These are phyloP conservation scores for Telopea speciosissima DNA, from an alignment of 177 flowering plant genomes.

Conservation along the genomic window DNA sequence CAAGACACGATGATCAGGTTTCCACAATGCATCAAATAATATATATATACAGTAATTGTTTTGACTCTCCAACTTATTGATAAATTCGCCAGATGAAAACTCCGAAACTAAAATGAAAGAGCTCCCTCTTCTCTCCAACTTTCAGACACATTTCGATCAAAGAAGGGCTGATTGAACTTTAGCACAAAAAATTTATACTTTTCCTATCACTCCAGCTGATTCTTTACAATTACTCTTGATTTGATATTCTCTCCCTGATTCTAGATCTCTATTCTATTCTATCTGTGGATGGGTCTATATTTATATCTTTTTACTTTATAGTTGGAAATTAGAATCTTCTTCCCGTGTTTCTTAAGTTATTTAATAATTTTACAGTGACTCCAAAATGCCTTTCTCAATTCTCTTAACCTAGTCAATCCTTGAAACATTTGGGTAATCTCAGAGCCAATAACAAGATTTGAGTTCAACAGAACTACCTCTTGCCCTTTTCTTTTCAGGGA, in stretches of 20 bases:
- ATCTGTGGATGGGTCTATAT: no score
- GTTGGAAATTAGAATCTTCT: not conserved
- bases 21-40: not conserved
- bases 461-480: constrained; percentile 42
- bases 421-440: not conserved
- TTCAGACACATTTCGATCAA: not conserved
- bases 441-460: not conserved
- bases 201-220: not conserved
- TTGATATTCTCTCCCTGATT: not conserved
- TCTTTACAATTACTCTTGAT: not conserved
- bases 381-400: no score
- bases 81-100: not conserved
- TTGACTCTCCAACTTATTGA: not conserved
- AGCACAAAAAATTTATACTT: not conserved
- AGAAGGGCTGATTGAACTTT: not conserved
- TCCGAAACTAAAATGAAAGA: not conserved
- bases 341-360: not conserved
- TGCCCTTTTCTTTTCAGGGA: constrained; percentile 57
- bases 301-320: no score
- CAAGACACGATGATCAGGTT: not conserved
- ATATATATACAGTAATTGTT: not conserved
- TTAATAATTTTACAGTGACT: not conserved
- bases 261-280: not conserved
- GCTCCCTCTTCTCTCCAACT: no score
- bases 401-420: not conserved